A percentile compares a stretch with the other conserved stretches of the same genome.
These are phyloP conservation scores for Pichia occidentalis DNA, from an alignment of 805 yeast species.

Conservation along the genomic window DNA sequence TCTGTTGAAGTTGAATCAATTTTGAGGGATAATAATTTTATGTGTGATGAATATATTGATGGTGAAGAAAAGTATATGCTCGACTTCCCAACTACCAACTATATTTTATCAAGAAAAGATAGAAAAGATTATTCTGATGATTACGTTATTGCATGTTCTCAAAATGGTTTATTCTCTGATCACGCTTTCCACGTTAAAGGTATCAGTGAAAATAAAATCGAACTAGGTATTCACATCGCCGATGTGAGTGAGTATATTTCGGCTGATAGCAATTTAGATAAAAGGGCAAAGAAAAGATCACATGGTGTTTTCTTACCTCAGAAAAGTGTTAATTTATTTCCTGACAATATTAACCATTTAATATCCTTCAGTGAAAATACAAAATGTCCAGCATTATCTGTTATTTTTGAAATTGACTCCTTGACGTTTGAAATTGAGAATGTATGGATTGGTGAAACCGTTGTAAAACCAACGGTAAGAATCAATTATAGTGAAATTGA, in stretches of 20 bases:
- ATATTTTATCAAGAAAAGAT: constrained; percentile 29
- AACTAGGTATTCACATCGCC: constrained; percentile 78
- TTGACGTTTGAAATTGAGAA: constrained; percentile 64
- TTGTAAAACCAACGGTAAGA: constrained; percentile 55
- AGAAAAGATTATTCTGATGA: constrained; percentile 55
- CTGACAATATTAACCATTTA: constrained; percentile 52
- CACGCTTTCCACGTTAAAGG: constrained; percentile 78
- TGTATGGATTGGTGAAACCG: constrained; percentile 69
- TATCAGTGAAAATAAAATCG: constrained; percentile 53
- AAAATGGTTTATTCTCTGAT: constrained; percentile 54
- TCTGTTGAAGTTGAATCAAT: constrained; percentile 82
- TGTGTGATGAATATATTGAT: constrained; percentile 74
- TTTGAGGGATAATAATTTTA: constrained; percentile 77
- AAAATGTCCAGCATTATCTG: constrained; percentile 62
- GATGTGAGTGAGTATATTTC: constrained; percentile 71
- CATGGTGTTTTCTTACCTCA: constrained; percentile 86
- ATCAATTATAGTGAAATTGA: constrained; percentile 53
- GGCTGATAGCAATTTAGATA: constrained; percentile 72
- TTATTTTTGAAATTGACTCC: constrained; percentile 74
- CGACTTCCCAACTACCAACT: constrained; percentile 34
- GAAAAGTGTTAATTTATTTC: constrained; percentile 58
- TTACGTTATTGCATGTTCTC: constrained; percentile 58
- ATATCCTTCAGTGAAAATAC: constrained; percentile 57
- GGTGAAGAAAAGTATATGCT: constrained; percentile 25
- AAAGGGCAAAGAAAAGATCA: constrained; percentile 85